Evolutionary conservation across 192 early-diverging fungal species (phyloP).

Genomic region (Coemansia sp.): DNA sequence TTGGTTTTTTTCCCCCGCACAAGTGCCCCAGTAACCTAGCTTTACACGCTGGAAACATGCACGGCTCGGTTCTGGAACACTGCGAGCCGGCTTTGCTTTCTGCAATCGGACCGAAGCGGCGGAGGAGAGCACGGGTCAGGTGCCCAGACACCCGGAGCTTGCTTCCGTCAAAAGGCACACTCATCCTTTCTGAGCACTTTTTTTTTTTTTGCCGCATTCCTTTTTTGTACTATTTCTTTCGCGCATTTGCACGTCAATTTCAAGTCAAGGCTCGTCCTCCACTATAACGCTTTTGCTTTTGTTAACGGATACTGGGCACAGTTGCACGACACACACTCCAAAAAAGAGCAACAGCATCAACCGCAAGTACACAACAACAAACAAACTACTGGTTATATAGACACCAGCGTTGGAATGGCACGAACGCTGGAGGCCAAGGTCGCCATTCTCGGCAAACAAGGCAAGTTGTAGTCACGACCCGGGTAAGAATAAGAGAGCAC

Average conservation of each 20-base stretch:
- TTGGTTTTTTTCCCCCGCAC: not conserved
- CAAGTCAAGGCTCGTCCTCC: not conserved
- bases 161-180: not conserved
- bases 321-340: not conserved
- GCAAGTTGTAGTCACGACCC: conserved; percentile 37
- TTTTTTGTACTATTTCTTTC: conserved; percentile 1
- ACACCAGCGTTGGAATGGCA: conserved; percentile 20
- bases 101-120: not conserved
- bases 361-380: not conserved
- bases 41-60: not conserved
- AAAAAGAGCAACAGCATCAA: not conserved
- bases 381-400: not conserved
- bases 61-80: not conserved
- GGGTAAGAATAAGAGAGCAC: not conserved
- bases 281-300: not conserved
- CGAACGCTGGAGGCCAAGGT: conserved; percentile 68
- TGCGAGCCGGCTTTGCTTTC: not conserved
- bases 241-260: conserved; percentile 2
- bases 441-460: conserved; percentile 72
- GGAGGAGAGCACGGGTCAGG: not conserved
- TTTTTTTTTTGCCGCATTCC: not conserved
- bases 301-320: not conserved
- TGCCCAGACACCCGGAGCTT: not conserved
- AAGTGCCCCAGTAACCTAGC: not conserved
- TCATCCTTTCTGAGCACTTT: not conserved